phyloP scores from a whole-genome alignment of 306 rosid species.

The Cucurbita moschata region DNA sequence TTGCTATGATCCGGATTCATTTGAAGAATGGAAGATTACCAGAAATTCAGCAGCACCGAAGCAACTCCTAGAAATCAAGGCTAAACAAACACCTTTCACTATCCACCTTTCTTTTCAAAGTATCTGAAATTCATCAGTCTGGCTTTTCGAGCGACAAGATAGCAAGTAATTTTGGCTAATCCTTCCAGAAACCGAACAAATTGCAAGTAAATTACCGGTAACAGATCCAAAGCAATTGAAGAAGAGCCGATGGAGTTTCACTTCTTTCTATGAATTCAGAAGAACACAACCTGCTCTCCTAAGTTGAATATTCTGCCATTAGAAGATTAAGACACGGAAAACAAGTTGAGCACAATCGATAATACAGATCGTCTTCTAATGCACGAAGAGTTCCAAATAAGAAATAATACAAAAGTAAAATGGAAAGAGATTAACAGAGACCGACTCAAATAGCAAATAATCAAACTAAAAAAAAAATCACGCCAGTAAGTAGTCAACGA shows the following conservation, averaged over 20 bases:
- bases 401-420: neutral
- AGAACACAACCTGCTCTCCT: neutral
- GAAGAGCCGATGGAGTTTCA: conserved; percentile 17
- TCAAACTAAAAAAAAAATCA: neutral
- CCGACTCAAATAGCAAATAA: neutral
- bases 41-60: neutral
- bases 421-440: neutral
- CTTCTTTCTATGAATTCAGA: conserved; percentile 26
- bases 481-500: neutral
- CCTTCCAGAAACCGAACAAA: conserved; percentile 13
- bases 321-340: neutral
- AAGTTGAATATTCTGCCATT: neutral
- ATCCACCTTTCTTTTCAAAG: neutral
- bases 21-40: neutral
- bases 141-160: neutral
- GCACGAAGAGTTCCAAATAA: neutral
- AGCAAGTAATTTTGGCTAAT: neutral
- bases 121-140: neutral
- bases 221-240: conserved; percentile 22
- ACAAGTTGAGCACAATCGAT: neutral
- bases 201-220: conserved; percentile 17
- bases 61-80: neutral
- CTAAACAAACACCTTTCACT: neutral
- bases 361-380: neutral
- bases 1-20: conserved; percentile 51